These are phyloP conservation scores for Coccinonectria pachysandricola DNA, from an alignment of 2,329 filamentous ascomycete species.

Conservation along the genomic window DNA sequence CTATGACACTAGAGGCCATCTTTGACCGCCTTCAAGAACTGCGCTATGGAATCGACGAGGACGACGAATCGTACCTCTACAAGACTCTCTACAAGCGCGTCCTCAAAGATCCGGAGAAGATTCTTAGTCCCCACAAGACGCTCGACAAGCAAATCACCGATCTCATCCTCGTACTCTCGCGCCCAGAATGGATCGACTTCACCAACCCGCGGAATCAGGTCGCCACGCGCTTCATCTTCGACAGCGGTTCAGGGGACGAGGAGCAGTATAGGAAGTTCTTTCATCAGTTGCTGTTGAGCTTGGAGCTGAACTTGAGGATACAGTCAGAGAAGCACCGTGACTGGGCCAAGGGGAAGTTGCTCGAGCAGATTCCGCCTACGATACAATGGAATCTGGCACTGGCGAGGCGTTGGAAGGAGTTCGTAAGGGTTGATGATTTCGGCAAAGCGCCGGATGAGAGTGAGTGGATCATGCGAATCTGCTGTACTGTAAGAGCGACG, in stretches of 20 bases:
- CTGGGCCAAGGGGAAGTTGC: conserved; percentile 53
- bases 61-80: conserved; percentile 49
- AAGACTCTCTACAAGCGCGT: conserved; percentile 57
- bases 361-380: conserved; percentile 55
- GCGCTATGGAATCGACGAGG: conserved; percentile 44
- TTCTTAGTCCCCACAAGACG: conserved; percentile 48
- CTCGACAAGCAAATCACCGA: conserved; percentile 65
- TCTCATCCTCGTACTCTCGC: conserved; percentile 57
- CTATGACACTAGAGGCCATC: conserved; percentile 47
- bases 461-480: conserved; percentile 18
- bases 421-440: conserved; percentile 55
- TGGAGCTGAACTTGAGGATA: conserved; percentile 63
- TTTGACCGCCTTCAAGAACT: conserved; percentile 50
- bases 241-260: conserved; percentile 44
- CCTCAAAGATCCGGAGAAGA: conserved; percentile 56
- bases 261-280: conserved; percentile 57
- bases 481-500: neutral
- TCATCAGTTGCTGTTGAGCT: conserved; percentile 63
- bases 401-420: conserved; percentile 62
- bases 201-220: conserved; percentile 61
- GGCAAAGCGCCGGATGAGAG: conserved; percentile 42
- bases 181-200: conserved; percentile 66
- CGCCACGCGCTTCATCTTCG: conserved; percentile 61
- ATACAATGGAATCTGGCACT: conserved; percentile 65
- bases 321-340: conserved; percentile 51